Percentiles rank a stretch among this genome's conserved stretches.
Conservation (phyloP, 2,329 filamentous ascomycete genomes). For the Pyricularia pennisetigena region DNA sequence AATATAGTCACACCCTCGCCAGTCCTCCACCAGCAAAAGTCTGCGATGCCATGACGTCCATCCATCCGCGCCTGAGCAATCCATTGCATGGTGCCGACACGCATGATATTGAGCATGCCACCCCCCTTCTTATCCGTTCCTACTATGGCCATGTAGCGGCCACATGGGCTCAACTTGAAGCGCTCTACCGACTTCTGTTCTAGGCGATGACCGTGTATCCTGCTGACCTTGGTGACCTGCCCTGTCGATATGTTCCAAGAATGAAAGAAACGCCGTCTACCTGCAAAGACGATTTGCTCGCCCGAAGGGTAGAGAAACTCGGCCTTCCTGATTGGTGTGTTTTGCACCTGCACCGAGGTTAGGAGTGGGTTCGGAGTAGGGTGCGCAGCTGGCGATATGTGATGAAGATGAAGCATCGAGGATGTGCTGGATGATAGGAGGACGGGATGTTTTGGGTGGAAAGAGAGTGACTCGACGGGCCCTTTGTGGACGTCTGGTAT, state of each 20-base stretch:
- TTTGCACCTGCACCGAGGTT: constrained; percentile 78
- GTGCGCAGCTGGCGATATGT: constrained; percentile 66
- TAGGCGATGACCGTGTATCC: constrained; percentile 63
- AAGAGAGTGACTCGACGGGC: constrained; percentile 72
- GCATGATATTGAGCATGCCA: constrained; percentile 78
- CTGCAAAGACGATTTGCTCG: constrained; percentile 78
- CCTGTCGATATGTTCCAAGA: constrained; percentile 84
- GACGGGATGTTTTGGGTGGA: constrained; percentile 83
- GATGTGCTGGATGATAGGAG: constrained; percentile 83
- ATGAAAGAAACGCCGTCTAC: constrained; percentile 85
- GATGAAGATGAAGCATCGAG: constrained; percentile 79
- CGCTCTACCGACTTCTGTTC: constrained; percentile 87
- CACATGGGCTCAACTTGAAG: constrained; percentile 81
- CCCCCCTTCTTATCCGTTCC: constrained; percentile 77
- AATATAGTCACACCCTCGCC: constrained; percentile 74
- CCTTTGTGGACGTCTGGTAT: constrained; percentile 71
- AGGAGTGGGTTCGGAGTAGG: constrained; percentile 79
- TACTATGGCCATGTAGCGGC: constrained; percentile 73
- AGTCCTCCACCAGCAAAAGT: constrained; percentile 88
- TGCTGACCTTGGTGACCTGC: constrained; percentile 69
- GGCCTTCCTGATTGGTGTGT: constrained; percentile 75
- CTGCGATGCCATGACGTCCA: constrained; percentile 71
- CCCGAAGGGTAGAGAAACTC: constrained; percentile 66
- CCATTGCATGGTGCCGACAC: constrained; percentile 78
- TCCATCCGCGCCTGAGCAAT: constrained; percentile 73